These are phyloP conservation scores for Lentinula detonsa DNA, from an alignment of 768 basidiomycete genomes.

Conservation along the genomic window DNA sequence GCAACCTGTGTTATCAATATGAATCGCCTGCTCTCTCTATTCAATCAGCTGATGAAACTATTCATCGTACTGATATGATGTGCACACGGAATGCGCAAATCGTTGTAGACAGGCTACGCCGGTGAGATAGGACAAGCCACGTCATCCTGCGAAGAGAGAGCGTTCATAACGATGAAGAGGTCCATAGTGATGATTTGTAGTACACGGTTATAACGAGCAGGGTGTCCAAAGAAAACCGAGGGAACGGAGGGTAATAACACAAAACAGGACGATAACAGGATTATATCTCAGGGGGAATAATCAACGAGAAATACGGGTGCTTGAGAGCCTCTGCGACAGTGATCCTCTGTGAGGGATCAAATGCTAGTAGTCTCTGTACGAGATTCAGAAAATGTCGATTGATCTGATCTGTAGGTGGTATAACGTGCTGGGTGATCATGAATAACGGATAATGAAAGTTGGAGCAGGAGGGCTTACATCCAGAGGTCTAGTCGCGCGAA, in stretches of 20 bases:
- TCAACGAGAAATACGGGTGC: constrained; percentile 79
- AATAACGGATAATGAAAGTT: constrained; percentile 6
- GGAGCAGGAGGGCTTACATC: constrained; percentile 41
- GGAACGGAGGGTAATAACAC: constrained; percentile 11
- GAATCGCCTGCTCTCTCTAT: neutral
- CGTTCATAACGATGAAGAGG: neutral
- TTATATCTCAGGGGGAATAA: constrained; percentile 66
- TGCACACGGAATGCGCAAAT: neutral
- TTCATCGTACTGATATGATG: neutral
- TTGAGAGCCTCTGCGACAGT: constrained; percentile 82
- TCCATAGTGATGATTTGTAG: constrained; percentile 13
- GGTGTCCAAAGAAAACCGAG: constrained; percentile 18
- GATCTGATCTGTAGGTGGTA: constrained; percentile 65
- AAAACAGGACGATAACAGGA: constrained; percentile 20
- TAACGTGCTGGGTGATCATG: constrained; percentile 59
- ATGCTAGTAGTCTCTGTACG: constrained; percentile 79
- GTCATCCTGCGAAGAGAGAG: neutral
- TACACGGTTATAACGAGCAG: constrained; percentile 19
- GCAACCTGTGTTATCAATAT: neutral
- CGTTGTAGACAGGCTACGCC: neutral
- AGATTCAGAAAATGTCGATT: constrained; percentile 85
- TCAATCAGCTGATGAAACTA: neutral
- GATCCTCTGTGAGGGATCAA: constrained; percentile 86
- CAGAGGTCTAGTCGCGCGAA: constrained; percentile 75
- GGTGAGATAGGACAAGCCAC: neutral